Conservation (phyloP, 2,329 filamentous ascomycete genomes). For the Fusarium tjaetaba region DNA sequence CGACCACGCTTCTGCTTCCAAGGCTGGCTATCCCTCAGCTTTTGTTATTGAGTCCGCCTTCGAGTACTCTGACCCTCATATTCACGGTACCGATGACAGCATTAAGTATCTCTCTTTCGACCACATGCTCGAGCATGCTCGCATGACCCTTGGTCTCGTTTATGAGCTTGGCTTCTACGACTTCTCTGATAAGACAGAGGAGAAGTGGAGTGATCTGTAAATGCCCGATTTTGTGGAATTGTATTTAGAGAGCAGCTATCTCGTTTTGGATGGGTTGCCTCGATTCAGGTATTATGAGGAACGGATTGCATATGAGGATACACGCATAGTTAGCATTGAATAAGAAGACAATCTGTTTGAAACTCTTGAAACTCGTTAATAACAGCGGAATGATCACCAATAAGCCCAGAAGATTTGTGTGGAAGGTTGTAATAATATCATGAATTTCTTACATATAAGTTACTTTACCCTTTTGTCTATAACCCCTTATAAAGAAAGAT, state of each 20-base stretch:
- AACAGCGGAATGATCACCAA: neutral
- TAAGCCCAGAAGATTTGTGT: neutral
- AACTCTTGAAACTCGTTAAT: no score
- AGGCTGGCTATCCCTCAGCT: constrained; percentile 78
- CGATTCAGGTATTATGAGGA: constrained; percentile 10
- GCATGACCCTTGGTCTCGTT: constrained; percentile 82
- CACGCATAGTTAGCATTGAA: neutral
- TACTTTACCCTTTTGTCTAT: constrained; percentile 35
- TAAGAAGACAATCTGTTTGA: neutral
- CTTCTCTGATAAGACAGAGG: constrained; percentile 59
- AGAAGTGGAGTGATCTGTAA: constrained; percentile 52
- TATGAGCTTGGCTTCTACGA: constrained; percentile 86
- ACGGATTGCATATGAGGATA: constrained; percentile 28
- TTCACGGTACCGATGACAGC: constrained; percentile 75
- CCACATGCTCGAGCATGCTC: constrained; percentile 92
- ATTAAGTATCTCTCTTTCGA: constrained; percentile 82
- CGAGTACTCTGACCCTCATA: constrained; percentile 72
- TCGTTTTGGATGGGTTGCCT: neutral
- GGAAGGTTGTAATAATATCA: neutral
- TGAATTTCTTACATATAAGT: constrained; percentile 4
- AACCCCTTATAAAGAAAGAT: constrained; percentile 1
- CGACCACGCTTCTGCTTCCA: constrained; percentile 77
- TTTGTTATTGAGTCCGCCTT: constrained; percentile 82
- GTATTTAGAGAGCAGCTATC: neutral
- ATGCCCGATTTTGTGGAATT: neutral